Evolutionary conservation across 2,329 filamentous ascomycete genomes (phyloP), one percentile per base, ranked within the genome.

Genomic region (Pseudocercospora fuligena): DNA sequence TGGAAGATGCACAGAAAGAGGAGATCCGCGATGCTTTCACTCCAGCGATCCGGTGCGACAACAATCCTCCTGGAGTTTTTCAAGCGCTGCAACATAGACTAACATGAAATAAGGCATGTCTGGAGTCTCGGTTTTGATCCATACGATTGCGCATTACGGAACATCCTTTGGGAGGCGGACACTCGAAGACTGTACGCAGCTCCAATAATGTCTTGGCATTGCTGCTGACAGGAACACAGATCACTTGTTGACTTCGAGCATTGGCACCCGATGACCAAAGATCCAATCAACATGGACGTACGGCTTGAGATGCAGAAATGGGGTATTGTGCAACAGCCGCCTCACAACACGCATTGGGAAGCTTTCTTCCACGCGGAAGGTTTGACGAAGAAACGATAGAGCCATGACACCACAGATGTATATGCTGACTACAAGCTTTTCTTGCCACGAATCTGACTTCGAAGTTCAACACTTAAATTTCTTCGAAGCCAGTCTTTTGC

Each of bases 231-330:
- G 4, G 1, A 9, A 23, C 53, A 57, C 56, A 74, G 73, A 58
- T 72, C 70, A 5, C 64, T 77, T 6, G 73, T 77, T n/a, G 75
- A 77, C 33, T 76, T 77, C 51, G 75, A 77, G 64, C 73, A 74
- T 23, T 77, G 72, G 66, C 62, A 68, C 51, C 60, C 65, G 3
- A 67, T 60, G 40, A 69, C 70, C 3, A 71, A 67, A 21, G 73
- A 74, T 59, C 68, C 70, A 11, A 72, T 74, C 64, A 73, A 71
- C 19, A 73, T 75, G 72, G 59, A 70, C 23, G 71, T 69, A 43
- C 61, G 61, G 16, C 61, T 67, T 11, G 74, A 76, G 54, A 62
- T 76, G 67, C 67, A 72, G 60, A 69, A 64, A 31, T 77, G 75
- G 75, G 75, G 75, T 0, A 54, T 77, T 7, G 70, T 73, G 7